Evolutionary conservation across 2,329 filamentous ascomycete species (phyloP), one percentile per base, ranked within the genome.

Genomic region (Huntiella abstrusa): DNA sequence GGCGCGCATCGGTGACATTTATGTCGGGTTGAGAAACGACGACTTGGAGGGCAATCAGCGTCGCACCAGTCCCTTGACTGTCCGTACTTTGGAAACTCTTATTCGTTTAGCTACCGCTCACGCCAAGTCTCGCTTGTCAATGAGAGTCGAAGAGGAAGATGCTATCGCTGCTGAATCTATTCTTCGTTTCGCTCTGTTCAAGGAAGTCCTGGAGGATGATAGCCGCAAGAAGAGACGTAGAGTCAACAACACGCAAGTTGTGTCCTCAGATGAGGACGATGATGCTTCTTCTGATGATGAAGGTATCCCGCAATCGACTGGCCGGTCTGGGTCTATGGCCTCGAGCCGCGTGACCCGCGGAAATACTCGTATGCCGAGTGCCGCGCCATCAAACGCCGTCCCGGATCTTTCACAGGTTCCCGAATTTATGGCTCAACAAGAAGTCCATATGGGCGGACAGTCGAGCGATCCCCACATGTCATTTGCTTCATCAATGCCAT

Each of bases 21-120:
- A 96, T 59, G 91, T 92, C 33, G 83, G 83, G 7, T 71, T 98
- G 15, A 77, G 91, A 53, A 98, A 98, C 59, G 91, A 98, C 55
- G 88, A 96, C 59, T 79, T 98, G 64, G 82, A 92, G 56, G 83
- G 86, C 48, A 95, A 94, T 57, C 84, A 94, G 61, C 78, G 91
- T 54, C 80, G 86, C 55, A 98, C 91, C 0, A 88, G 83, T 37
- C 91, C 91, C 4, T 83, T 98, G 69, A 98, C 91, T 7, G 88
- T 94, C 5, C 84, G 91, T 77, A 96, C 88, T 2, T 70, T 98
- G 12, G 91, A 98, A 63, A 98, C 91, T 0, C 71, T 98, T n/a
- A 96, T 98, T 59, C 91, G 91, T 77, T 71, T 98, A 13, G 83
- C 91, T 4, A 96, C 88, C 0, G 91, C 91, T 1, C 91, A 98